These are phyloP conservation scores for Solanum appendiculatum DNA, from an alignment of 257 asterid species.

Conservation along the genomic window DNA sequence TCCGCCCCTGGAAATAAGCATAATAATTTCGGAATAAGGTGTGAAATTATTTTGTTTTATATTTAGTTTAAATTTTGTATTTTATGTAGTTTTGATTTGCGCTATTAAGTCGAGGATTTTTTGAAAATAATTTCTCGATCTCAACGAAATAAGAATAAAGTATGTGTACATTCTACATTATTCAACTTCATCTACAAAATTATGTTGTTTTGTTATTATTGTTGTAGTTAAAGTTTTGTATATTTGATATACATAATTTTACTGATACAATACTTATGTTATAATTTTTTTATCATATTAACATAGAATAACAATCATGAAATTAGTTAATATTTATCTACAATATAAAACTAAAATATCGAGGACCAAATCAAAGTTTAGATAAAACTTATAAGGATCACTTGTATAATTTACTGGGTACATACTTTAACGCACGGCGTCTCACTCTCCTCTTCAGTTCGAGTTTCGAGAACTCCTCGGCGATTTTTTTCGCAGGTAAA, in stretches of 20 bases:
- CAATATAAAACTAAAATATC: too few species aligned
- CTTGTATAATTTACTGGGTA: not conserved
- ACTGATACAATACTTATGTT: not conserved
- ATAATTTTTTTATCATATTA: not conserved
- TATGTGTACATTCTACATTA: not conserved
- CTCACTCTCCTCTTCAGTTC: not conserved
- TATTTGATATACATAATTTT: not conserved
- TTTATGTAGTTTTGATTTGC: not conserved
- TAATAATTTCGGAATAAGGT: too few species aligned
- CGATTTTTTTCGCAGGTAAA: not conserved
- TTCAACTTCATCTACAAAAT: not conserved
- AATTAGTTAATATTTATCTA: not conserved
- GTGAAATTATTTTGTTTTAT: not conserved
- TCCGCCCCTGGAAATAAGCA: too few species aligned
- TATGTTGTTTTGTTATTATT: not conserved
- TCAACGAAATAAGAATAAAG: not conserved
- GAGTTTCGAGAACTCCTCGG: not conserved
- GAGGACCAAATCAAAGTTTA: not conserved
- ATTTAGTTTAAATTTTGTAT: not conserved
- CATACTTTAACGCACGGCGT: not conserved
- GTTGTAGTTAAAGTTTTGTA: not conserved
- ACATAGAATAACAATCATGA: not conserved
- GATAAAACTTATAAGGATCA: not conserved
- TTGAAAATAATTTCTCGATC: not conserved
- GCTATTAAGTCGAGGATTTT: not conserved